Evolutionary conservation across 2,329 filamentous ascomycete genomes (phyloP), one percentile per base, ranked within the genome.

Genomic region (Sporothrix variecibatus): DNA sequence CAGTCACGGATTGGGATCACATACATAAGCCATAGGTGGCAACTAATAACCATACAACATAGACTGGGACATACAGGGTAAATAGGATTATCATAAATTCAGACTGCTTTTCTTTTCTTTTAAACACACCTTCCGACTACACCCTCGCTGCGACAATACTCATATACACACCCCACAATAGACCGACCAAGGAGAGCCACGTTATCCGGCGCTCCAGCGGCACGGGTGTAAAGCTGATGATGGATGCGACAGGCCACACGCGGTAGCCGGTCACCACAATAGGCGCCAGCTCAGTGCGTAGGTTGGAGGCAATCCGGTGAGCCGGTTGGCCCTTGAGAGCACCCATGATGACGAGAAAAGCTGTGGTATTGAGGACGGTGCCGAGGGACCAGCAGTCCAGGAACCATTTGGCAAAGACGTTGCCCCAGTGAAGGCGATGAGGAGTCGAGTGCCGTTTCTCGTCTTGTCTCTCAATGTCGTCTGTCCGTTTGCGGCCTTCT

Each of bases 111-210:
- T 38, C 17, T n/a, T 62, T 23, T 11, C n/a, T 23, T 23, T 23
- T 34, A 2, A 17, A n/a, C n/a, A n/a, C 20, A n/a, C n/a, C 51
- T 20, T 56, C 9, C 40, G 17, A 8, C 49, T 76, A 85, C 40
- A 86, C 84, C 46, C 81, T 78, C 5, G 82, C 82, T 26, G 85
- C 85, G 9, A 86, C 82, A 43, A 87, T 77, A 74, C 85, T 86
- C 84, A 87, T 85, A 78, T 87, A 87, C 43, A 86, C 84, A 9
- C 86, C 86, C 86, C 85, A 87, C 5, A 86, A 75, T 28, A 87
- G 78, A 1, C 85, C 85, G 23, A 87, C 79, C 72, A 86, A 84
- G 75, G 84, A 86, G 68, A 87, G 80, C 77, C 87, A 87, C 49
- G 87, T 83, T 73, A 87, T 84, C 49, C 86, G 81, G 62, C 82